These are phyloP conservation scores for Barbatosphaeria neglecta DNA, from an alignment of 495 filamentous ascomycete genomes.

Conservation along the genomic window DNA sequence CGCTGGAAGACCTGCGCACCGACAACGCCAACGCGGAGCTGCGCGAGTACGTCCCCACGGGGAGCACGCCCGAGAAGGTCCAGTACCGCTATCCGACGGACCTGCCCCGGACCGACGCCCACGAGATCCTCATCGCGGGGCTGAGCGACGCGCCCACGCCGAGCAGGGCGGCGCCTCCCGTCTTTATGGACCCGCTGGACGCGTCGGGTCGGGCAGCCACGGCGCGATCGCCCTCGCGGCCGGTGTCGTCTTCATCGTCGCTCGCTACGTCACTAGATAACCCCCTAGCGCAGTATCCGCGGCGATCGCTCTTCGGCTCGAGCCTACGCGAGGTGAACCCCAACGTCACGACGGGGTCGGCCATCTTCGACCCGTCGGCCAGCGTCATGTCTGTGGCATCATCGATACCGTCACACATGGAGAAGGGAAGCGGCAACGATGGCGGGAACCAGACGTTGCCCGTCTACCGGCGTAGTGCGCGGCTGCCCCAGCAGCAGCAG, in stretches of 20 bases:
- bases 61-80: slow-evolving; percentile 69
- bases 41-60: slow-evolving; percentile 71
- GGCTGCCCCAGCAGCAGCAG: slow-evolving; percentile 26
- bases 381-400: slow-evolving; percentile 14
- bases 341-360: slow-evolving; percentile 19
- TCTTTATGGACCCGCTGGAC: slow-evolving; percentile 27
- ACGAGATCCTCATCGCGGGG: slow-evolving; percentile 53
- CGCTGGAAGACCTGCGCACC: slow-evolving; percentile 56
- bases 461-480: slow-evolving; percentile 41
- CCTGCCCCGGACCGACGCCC: slow-evolving; percentile 64
- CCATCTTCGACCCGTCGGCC: slow-evolving; percentile 17
- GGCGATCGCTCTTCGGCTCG: slow-evolving; percentile 10
- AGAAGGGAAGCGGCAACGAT: not conserved
- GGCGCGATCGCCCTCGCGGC: slow-evolving; percentile 13
- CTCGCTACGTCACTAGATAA: too few relatives aligned
- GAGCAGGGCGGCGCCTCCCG: slow-evolving; percentile 13
- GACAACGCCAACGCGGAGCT: slow-evolving; percentile 49
- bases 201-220: slow-evolving; percentile 12
- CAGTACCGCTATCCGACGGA: slow-evolving; percentile 63
- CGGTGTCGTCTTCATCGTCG: slow-evolving; percentile 7
- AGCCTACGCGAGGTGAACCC: slow-evolving; percentile 35
- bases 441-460: slow-evolving; percentile 30
- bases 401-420: not conserved
- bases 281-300: too few relatives aligned
- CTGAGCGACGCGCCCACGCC: slow-evolving; percentile 28